These are phyloP conservation scores for Moesziomyces globuligerus DNA, from an alignment of 1,284 basidiomycete species.

Conservation along the genomic window DNA sequence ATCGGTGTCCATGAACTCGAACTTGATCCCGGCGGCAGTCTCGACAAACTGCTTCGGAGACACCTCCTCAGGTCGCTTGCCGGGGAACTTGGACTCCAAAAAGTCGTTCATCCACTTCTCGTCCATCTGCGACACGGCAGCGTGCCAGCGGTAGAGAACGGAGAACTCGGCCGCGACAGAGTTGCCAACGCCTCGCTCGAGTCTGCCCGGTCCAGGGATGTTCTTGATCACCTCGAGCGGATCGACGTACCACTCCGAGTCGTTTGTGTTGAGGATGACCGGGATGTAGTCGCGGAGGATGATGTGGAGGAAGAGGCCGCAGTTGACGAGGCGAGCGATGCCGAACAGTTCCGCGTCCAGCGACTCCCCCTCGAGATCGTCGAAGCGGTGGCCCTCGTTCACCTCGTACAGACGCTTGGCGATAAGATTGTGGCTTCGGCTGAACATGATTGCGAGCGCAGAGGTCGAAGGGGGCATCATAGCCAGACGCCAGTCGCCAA, in stretches of 20 bases:
- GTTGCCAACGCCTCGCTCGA: slow-evolving; percentile 55
- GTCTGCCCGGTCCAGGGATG: slow-evolving; percentile 30
- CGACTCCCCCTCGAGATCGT: slow-evolving; percentile 30
- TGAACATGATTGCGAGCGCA: slow-evolving; percentile 77
- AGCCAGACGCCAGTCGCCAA: slow-evolving; percentile 64
- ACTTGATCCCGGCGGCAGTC: slow-evolving; percentile 63
- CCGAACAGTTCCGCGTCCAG: slow-evolving; percentile 57
- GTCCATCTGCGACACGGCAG: slow-evolving; percentile 51
- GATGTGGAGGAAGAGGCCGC: slow-evolving; percentile 47
- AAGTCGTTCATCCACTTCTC: slow-evolving; percentile 57
- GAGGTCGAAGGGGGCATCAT: slow-evolving; percentile 79
- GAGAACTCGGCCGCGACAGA: slow-evolving; percentile 54
- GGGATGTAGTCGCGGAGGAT: slow-evolving; percentile 59
- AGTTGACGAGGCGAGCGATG: slow-evolving; percentile 45
- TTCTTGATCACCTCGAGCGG: slow-evolving; percentile 49
- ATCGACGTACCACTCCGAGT: slow-evolving; percentile 55
- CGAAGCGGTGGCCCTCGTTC: slow-evolving; percentile 49
- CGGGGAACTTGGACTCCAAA: slow-evolving; percentile 36
- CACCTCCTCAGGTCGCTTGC: slow-evolving; percentile 68
- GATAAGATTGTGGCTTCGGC: slow-evolving; percentile 77
- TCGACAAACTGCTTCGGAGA: slow-evolving; percentile 75
- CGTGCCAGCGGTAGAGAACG: slow-evolving; percentile 56
- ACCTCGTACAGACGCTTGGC: slow-evolving; percentile 75
- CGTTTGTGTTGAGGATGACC: slow-evolving; percentile 56
- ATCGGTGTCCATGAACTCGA: slow-evolving; percentile 14